Base-by-base conservation (phyloP, 139 green algal genomes). In the Coccomyxa sp. region DNA sequence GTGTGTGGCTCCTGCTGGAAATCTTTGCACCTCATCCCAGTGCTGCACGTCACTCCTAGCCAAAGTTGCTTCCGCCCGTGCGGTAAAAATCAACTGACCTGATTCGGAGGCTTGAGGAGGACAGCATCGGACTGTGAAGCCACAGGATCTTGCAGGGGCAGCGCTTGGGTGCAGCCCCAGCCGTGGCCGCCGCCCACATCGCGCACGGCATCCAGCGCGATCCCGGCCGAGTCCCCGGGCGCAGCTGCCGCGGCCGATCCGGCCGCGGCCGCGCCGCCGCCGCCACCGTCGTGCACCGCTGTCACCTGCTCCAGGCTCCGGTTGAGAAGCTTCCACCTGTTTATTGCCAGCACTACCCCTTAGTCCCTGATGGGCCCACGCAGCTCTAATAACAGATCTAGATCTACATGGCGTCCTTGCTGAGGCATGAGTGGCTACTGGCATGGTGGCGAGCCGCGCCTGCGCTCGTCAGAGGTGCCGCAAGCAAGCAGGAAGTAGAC, bases 401-500 rank as follows among this genome's bases (percentile, higher is more conserved):
- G n/a, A n/a, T n/a, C n/a, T n/a, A n/a, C n/a, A n/a, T n/a, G n/a
- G n/a, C n/a, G n/a, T n/a, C n/a, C n/a, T n/a, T n/a, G n/a, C n/a
- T n/a, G n/a, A n/a, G n/a, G n/a, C n/a, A n/a, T n/a, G n/a, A n/a
- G n/a, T n/a, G n/a, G n/a, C n/a, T n/a, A 51, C 38, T 51, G 38
- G 38, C 38, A 51, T 51, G 38, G 38, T 51, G 38, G 63, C 1
- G 10, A 71, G 63, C 15, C 67, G 0, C 51, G 83, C 84, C 82
- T 85, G 58, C 87, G 82, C 32, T 98, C 95, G 75, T 98, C 95
- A 21, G 79, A 86, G 11, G 95, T 97, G 83, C 90, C 90, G 31
- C 89, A 85, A 9, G 94, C 91, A 57, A 91, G 90, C 67, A 98
- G 85, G 83, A 96, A 98, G 91, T 98, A 97, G n/a, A 98, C 88